A percentile compares a stretch with the other conserved stretches of the same genome.
Conservation (phyloP, 1,139 yeast genomes). For the Groenewaldozyma sp. region DNA sequence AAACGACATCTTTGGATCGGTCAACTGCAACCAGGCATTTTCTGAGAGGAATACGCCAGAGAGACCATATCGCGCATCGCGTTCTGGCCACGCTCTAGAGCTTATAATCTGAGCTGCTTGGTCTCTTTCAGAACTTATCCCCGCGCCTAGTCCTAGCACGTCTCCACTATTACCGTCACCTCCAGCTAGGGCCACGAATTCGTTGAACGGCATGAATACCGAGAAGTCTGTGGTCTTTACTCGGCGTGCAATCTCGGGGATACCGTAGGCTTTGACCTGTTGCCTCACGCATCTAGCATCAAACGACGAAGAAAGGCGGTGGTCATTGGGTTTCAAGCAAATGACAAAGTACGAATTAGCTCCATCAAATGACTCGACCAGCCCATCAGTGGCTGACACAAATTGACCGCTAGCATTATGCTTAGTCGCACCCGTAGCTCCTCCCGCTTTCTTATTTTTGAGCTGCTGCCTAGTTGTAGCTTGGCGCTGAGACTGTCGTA, state of each 20-base stretch:
- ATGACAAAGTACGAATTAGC: slow-evolving; percentile 35
- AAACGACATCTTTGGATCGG: slow-evolving; percentile 32
- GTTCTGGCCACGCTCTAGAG: slow-evolving; percentile 29
- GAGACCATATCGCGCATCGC: slow-evolving; percentile 34
- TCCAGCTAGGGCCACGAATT: slow-evolving; percentile 26
- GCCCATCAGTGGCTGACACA: slow-evolving; percentile 27
- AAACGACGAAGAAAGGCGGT: slow-evolving; percentile 29
- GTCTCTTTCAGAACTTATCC: slow-evolving; percentile 26
- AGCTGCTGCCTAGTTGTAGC: slow-evolving; percentile 1
- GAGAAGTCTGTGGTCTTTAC: slow-evolving; percentile 32
- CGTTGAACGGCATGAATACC: slow-evolving; percentile 32
- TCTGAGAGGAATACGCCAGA: slow-evolving; percentile 36
- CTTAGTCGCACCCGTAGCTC: slow-evolving; percentile 15
- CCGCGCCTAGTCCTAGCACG: slow-evolving; percentile 12
- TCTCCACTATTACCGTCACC: slow-evolving; percentile 16
- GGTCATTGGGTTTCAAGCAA: slow-evolving; percentile 36
- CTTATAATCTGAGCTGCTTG: slow-evolving; percentile 26
- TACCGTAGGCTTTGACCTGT: slow-evolving; percentile 34
- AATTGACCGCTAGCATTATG: slow-evolving; percentile 31
- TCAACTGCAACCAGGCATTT: slow-evolving; percentile 33
- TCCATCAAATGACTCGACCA: slow-evolving; percentile 31
- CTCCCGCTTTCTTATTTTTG: slow-evolving; percentile 6
- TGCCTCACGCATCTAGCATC: slow-evolving; percentile 37
- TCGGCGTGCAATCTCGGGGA: slow-evolving; percentile 34
- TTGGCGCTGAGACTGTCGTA: slow-evolving; percentile 1